Evolutionary conservation across 768 basidiomycete genomes (phyloP).

Genomic region (Ramaria sp.): DNA sequence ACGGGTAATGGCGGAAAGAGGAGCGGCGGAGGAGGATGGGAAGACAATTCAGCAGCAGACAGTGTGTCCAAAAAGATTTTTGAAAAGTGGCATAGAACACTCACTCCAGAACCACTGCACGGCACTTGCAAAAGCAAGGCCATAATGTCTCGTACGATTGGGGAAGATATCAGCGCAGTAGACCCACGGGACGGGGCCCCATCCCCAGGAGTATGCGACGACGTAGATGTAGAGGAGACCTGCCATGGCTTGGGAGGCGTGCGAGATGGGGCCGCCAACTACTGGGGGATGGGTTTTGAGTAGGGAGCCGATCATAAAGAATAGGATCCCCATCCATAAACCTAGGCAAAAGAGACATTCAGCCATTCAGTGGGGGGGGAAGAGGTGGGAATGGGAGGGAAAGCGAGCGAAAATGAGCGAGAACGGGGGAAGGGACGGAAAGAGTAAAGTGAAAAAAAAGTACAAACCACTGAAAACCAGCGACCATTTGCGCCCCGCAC

Average conservation of each 20-base stretch:
- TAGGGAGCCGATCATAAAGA: slow-evolving; percentile 79
- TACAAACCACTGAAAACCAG: slow-evolving; percentile 32
- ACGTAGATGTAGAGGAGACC: slow-evolving; percentile 81
- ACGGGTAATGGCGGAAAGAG: too few species aligned
- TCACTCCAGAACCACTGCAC: slow-evolving; percentile 79
- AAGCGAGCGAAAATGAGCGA: too few species aligned
- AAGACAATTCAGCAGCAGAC: too few species aligned
- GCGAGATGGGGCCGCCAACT: slow-evolving; percentile 26
- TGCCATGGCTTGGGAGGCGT: slow-evolving; percentile 68
- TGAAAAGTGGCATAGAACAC: too few species aligned
- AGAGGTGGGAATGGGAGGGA: neutral
- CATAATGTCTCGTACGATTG: slow-evolving; percentile 73
- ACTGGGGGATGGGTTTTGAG: slow-evolving; percentile 67
- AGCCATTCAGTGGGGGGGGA: neutral
- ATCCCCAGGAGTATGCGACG: slow-evolving; percentile 81
- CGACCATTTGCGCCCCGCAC: slow-evolving; percentile 56
- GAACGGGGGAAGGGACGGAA: neutral
- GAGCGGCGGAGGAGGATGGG: too few species aligned
- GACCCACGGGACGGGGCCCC: slow-evolving; percentile 52
- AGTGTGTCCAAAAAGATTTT: too few species aligned
- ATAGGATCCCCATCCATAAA: slow-evolving; percentile 66
- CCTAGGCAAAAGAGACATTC: slow-evolving; percentile 24
- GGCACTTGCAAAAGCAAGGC: slow-evolving; percentile 60
- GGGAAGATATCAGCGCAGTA: slow-evolving; percentile 67
- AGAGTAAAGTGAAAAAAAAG: neutral